A percentile compares a stretch with the other conserved stretches of the same genome.
Conservation (phyloP, 2,329 filamentous ascomycete genomes). For the Cytospora schulzeri region DNA sequence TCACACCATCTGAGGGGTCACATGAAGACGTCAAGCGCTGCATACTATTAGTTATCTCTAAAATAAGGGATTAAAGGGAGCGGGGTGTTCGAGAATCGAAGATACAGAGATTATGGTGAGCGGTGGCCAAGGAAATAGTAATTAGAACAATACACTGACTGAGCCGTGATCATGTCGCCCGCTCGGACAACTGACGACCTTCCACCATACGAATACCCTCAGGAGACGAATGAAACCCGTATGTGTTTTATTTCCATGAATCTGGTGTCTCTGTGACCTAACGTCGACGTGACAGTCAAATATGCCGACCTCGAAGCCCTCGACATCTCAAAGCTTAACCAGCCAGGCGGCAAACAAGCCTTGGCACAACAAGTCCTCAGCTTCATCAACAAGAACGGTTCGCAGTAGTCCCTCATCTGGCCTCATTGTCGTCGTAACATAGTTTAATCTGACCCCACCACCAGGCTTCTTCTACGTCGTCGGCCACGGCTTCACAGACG, state of each 20-base stretch:
- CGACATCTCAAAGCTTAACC: constrained; percentile 31
- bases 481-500: constrained; percentile 29
- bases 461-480: constrained; percentile 34
- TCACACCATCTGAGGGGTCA: constrained; percentile 25
- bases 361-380: constrained; percentile 31
- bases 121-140: not conserved
- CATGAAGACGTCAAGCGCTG: not conserved
- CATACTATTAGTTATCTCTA: not conserved
- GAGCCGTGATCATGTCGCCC: constrained; percentile 10
- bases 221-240: constrained; percentile 30
- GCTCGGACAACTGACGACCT: constrained; percentile 12
- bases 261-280: not conserved
- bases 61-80: not conserved
- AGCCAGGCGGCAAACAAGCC: constrained; percentile 30
- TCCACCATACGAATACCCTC: constrained; percentile 29
- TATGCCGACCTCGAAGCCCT: constrained; percentile 33
- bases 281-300: constrained; percentile 24
- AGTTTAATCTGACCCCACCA: constrained; percentile 1
- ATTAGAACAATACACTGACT: not conserved
- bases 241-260: constrained; percentile 9
- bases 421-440: too few species aligned
- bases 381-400: constrained; percentile 34
- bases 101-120: not conserved
- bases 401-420: not conserved
- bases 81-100: not conserved